Percentiles rank a stretch among this genome's conserved stretches.
Conservation (phyloP, 371 early-diverging fungal species). For the Lichtheimia ramosa region DNA sequence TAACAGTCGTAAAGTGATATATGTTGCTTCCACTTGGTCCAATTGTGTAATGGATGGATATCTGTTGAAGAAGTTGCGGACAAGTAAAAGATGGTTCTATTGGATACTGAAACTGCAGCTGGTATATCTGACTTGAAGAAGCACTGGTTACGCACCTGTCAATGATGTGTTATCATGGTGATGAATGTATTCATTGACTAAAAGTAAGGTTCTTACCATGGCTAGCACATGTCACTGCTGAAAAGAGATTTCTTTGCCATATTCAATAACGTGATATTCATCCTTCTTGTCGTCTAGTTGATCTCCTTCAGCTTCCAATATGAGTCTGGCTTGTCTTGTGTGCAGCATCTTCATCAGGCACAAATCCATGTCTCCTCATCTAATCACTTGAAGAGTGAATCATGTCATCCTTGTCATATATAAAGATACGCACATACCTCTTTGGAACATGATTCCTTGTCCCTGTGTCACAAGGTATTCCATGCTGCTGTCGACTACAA, state of each 20-base stretch:
- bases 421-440: not conserved
- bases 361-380: slow-evolving; percentile 34
- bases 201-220: too few species aligned
- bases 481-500: slow-evolving; percentile 15
- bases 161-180: too few species aligned
- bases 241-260: slow-evolving; percentile 19
- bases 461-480: slow-evolving; percentile 14
- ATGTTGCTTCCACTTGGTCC: too few species aligned
- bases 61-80: too few species aligned
- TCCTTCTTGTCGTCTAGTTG: not conserved
- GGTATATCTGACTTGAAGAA: too few species aligned
- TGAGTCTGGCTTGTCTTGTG: slow-evolving; percentile 5
- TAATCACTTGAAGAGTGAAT: slow-evolving; percentile 1
- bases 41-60: too few species aligned
- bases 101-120: too few species aligned
- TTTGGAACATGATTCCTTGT: slow-evolving; percentile 7
- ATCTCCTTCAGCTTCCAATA: slow-evolving; percentile 13
- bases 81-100: too few species aligned
- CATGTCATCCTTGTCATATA: too few species aligned
- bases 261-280: not conserved
- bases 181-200: too few species aligned
- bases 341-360: slow-evolving; percentile 33
- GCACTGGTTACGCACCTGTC: too few species aligned
- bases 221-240: slow-evolving; percentile 23
- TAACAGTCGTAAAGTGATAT: too few species aligned